These are phyloP conservation scores for Tolypocladium ovalisporum DNA, from an alignment of 2,329 filamentous ascomycete genomes.

Conservation along the genomic window DNA sequence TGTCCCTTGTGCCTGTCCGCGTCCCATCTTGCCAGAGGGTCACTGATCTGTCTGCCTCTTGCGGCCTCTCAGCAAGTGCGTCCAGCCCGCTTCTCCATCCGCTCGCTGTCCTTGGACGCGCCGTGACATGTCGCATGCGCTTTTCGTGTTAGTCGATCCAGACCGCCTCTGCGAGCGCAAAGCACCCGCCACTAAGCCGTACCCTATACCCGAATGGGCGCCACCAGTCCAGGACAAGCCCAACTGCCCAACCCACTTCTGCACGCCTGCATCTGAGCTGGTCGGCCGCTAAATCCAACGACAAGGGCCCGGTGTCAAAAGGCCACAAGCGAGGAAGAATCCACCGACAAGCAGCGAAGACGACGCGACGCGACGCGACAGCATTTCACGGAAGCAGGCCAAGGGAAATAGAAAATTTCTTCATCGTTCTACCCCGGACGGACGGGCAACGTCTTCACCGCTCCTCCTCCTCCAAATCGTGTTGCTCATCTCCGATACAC, in stretches of 20 bases:
- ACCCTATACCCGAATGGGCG: background rate
- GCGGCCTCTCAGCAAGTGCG: background rate
- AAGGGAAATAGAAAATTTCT: background rate
- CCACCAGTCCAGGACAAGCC: background rate
- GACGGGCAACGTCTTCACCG: background rate
- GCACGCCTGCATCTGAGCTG: background rate
- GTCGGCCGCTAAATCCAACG: background rate
- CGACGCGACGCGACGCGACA: background rate
- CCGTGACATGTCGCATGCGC: background rate
- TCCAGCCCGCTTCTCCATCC: background rate
- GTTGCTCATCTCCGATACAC: background rate
- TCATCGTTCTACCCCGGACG: background rate
- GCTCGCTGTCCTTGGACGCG: background rate
- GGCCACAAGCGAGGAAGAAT: background rate
- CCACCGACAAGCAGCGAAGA: background rate
- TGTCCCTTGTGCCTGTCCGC: background rate
- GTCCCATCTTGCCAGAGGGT: background rate
- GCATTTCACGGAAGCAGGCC: background rate
- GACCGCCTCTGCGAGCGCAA: background rate
- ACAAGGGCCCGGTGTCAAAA: background rate
- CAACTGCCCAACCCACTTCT: background rate
- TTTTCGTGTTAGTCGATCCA: background rate
- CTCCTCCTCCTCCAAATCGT: background rate
- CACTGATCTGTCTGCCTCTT: background rate
- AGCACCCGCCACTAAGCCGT: background rate